phyloP scores from a whole-genome alignment of 2,329 filamentous ascomycete genomes.

The Orbilia oligospora region DNA sequence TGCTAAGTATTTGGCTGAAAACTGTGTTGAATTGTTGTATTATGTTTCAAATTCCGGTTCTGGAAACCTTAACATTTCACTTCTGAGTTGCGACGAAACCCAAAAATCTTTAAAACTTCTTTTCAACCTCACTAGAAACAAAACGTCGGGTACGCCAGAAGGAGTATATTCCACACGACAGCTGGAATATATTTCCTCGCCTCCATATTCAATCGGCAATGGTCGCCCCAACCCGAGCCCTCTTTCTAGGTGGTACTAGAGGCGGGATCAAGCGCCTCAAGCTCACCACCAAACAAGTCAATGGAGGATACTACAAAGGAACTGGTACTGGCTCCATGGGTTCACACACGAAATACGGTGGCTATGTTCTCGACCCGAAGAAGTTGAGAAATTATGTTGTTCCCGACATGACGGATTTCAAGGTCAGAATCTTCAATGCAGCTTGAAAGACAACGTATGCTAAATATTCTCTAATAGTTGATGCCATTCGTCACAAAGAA shows the following conservation, averaged over 20 bases:
- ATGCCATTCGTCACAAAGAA: conserved; percentile 81
- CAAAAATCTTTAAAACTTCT: not conserved
- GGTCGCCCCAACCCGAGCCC: conserved; percentile 73
- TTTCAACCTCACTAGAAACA: not conserved
- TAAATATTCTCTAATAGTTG: conserved; percentile 71
- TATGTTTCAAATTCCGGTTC: not conserved
- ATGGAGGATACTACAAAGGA: conserved; percentile 97
- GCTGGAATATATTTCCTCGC: not conserved
- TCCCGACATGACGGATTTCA: conserved; percentile 79
- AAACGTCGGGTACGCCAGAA: not conserved
- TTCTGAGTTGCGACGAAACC: not conserved
- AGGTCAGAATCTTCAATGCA: conserved; percentile 70
- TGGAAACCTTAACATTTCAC: not conserved
- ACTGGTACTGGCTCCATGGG: conserved; percentile 91
- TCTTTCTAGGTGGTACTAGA: conserved; percentile 70
- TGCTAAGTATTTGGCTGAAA: too few species aligned
- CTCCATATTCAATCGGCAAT: conserved; percentile 6
- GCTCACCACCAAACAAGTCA: conserved; percentile 92
- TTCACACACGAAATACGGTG: conserved; percentile 83
- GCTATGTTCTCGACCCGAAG: conserved; percentile 84
- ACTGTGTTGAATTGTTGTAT: conserved; percentile 8
- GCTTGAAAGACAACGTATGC: conserved; percentile 9
- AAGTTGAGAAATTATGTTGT: conserved; percentile 94
- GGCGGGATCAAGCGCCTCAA: conserved; percentile 78
- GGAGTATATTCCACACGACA: too few species aligned